Evolutionary conservation across 331 rosid species (phyloP).

Genomic region (Pyrus hybrid): DNA sequence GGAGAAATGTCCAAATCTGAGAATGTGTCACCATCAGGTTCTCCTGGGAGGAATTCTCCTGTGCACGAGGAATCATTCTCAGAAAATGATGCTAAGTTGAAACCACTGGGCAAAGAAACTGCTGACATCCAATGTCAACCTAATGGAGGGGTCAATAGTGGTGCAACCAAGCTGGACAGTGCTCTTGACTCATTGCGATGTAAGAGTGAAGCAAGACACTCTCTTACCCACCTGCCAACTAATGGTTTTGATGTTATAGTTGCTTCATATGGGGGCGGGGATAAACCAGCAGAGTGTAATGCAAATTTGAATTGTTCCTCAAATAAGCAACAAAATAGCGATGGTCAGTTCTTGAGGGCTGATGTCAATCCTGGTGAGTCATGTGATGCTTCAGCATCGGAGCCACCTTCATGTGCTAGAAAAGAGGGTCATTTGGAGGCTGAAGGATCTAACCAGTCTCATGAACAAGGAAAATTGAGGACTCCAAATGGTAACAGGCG

Average conservation of each 20-base stretch:
- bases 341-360: slow-evolving; percentile 3
- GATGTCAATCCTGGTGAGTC: slow-evolving; percentile 22
- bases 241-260: slow-evolving; percentile 10
- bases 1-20: slow-evolving; percentile 64
- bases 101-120: slow-evolving; percentile 25
- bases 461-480: slow-evolving; percentile 16
- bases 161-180: slow-evolving; percentile 15
- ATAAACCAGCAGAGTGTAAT: slow-evolving; percentile 6
- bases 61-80: slow-evolving; percentile 37
- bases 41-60: slow-evolving; percentile 48
- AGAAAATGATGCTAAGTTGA: slow-evolving; percentile 26
- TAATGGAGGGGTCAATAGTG: slow-evolving; percentile 11
- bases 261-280: slow-evolving; percentile 5
- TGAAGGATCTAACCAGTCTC: slow-evolving; percentile 18
- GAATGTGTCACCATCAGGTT: slow-evolving; percentile 35
- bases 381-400: slow-evolving; percentile 4
- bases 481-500: neutral
- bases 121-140: slow-evolving; percentile 31
- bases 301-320: slow-evolving; percentile 15
- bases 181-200: slow-evolving; percentile 17
- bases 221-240: slow-evolving; percentile 8
- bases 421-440: slow-evolving; percentile 23
- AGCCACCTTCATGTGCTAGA: slow-evolving; percentile 2
- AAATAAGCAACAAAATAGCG: slow-evolving; percentile 15
- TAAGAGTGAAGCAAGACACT: slow-evolving; percentile 18